phyloP scores from a whole-genome alignment of 2,329 filamentous ascomycete species.

The Xylaria sp. region DNA sequence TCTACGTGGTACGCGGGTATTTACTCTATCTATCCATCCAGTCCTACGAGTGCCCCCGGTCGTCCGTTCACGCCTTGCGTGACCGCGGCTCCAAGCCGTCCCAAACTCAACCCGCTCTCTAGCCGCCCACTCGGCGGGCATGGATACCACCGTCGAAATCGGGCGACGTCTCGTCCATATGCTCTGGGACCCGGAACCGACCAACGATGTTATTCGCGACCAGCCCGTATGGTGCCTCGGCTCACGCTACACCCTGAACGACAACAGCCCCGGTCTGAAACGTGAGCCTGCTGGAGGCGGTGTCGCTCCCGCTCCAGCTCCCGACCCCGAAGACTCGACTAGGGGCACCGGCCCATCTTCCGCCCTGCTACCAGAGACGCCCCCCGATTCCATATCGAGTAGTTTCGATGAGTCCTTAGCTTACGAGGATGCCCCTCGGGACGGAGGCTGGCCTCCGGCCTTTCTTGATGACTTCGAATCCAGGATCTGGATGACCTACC shows the following conservation, averaged over 20 bases:
- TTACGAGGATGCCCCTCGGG: conserved; percentile 58
- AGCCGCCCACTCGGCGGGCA: conserved; percentile 28
- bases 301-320: conserved; percentile 18
- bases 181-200: conserved; percentile 91
- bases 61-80: conserved; percentile 3
- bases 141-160: conserved; percentile 71
- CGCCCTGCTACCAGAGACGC: conserved; percentile 56
- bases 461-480: conserved; percentile 96
- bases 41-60: not conserved
- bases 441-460: conserved; percentile 79
- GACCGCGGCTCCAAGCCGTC: not conserved
- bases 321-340: conserved; percentile 30
- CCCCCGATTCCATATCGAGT: conserved; percentile 61
- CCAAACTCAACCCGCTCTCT: not conserved
- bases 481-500: conserved; percentile 95
- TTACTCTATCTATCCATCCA: not conserved
- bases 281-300: conserved; percentile 29
- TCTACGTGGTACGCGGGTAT: conserved; percentile 15
- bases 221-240: conserved; percentile 87
- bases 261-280: conserved; percentile 15
- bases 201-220: conserved; percentile 76
- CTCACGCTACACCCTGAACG: conserved; percentile 61
- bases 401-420: conserved; percentile 65
- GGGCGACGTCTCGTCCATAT: conserved; percentile 86
- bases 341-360: conserved; percentile 26